A percentile compares a stretch with the other conserved stretches of the same genome.
These are phyloP conservation scores for Leccinum subtestaceum DNA, from an alignment of 768 basidiomycete genomes.

Conservation along the genomic window DNA sequence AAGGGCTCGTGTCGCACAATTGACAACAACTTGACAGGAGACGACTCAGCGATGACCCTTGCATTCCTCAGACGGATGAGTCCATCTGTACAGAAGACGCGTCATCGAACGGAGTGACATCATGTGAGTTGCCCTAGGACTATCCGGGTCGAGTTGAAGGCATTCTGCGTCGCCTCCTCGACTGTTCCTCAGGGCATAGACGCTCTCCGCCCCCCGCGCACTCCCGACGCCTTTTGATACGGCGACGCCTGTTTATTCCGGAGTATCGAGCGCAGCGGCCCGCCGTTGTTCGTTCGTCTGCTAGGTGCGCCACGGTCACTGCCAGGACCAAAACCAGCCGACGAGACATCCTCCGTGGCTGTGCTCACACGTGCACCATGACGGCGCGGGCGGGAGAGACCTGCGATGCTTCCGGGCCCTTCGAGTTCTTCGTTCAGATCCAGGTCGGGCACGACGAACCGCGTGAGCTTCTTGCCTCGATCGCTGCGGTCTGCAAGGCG, in stretches of 20 bases:
- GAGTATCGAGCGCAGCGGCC: slow-evolving; percentile 13
- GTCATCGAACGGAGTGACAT: neutral
- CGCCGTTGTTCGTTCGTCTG: neutral
- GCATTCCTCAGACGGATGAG: neutral
- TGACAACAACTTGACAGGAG: neutral
- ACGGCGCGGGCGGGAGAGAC: neutral
- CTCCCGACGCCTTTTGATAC: slow-evolving; percentile 4
- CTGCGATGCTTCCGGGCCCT: neutral
- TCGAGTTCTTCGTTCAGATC: slow-evolving; percentile 2
- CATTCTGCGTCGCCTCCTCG: neutral
- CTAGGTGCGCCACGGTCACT: neutral
- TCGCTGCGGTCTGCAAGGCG: neutral
- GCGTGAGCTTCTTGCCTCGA: slow-evolving; percentile 8
- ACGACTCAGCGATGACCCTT: neutral
- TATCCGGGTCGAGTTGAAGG: neutral
- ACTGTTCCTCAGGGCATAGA: slow-evolving; percentile 3
- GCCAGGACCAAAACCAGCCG: neutral
- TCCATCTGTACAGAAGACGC: neutral
- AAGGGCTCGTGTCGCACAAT: neutral
- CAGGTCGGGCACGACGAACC: slow-evolving; percentile 9
- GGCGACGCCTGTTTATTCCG: slow-evolving; percentile 12
- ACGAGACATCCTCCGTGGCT: neutral
- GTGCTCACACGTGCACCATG: neutral
- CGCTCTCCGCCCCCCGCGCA: neutral
- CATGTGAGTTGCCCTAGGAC: neutral